These are phyloP conservation scores for Novakomyces olei DNA, from an alignment of 805 yeast genomes.

Conservation along the genomic window DNA sequence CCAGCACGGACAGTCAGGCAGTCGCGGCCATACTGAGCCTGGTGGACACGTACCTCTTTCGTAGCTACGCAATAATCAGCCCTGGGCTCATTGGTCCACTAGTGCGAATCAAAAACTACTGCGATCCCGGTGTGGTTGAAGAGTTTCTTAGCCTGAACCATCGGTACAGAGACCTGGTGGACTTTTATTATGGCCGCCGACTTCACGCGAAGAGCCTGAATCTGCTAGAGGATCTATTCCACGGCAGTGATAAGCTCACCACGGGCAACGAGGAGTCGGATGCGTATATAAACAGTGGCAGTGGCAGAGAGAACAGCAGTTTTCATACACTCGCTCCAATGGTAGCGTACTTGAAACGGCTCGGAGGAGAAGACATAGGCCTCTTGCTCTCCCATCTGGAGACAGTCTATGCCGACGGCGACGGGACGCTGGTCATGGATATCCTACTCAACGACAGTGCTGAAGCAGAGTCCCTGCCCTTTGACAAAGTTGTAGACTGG, in stretches of 20 bases:
- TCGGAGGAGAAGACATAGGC: too few relatives aligned
- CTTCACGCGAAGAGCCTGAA: slow-evolving; percentile 46
- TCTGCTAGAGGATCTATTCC: too few relatives aligned
- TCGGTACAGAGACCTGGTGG: slow-evolving; percentile 47
- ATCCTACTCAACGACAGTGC: slow-evolving; percentile 47
- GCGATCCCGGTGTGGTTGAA: slow-evolving; percentile 44
- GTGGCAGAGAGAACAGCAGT: too few relatives aligned
- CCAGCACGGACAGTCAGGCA: too few relatives aligned
- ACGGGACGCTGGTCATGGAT: slow-evolving; percentile 20
- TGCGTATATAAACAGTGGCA: too few relatives aligned
- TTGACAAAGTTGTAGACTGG: slow-evolving; percentile 30
- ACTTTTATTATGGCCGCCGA: slow-evolving; percentile 44
- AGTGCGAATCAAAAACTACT: slow-evolving; percentile 49
- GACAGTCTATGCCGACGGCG: too few relatives aligned
- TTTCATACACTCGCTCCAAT: too few relatives aligned
- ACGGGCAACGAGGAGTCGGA: too few relatives aligned
- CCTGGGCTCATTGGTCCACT: slow-evolving; percentile 66
- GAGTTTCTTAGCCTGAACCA: slow-evolving; percentile 25
- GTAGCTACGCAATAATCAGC: slow-evolving; percentile 45
- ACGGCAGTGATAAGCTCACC: too few relatives aligned
- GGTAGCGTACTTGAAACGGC: not conserved
- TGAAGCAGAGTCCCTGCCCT: slow-evolving; percentile 36
- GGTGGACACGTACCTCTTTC: slow-evolving; percentile 61
- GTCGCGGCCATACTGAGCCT: too few relatives aligned
- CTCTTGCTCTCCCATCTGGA: too few relatives aligned